A percentile compares a stretch with the other conserved stretches of the same genome.
Conservation (phyloP, 2,329 filamentous ascomycete species). For the Calycina marina region DNA sequence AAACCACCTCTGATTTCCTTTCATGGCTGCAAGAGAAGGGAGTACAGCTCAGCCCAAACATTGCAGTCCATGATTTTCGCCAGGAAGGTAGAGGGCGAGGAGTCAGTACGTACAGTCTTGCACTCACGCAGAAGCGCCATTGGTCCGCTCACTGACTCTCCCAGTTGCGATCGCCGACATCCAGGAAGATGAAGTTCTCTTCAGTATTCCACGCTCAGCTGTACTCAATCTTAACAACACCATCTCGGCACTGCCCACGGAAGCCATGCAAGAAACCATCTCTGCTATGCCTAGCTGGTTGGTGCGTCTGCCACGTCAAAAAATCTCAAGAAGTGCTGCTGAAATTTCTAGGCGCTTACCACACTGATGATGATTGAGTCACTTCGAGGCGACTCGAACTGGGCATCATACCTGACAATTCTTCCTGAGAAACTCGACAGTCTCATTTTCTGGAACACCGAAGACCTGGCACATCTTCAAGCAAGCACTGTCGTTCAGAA, state of each 20-base stretch:
- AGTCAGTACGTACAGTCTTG: constrained; percentile 35
- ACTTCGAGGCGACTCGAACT: constrained; percentile 16
- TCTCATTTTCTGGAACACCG: constrained; percentile 52
- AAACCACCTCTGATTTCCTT: constrained; percentile 33
- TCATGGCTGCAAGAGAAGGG: constrained; percentile 39
- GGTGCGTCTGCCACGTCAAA: constrained; percentile 10
- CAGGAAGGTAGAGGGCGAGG: constrained; percentile 42
- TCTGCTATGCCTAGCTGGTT: constrained; percentile 32
- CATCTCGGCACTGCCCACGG: constrained; percentile 28
- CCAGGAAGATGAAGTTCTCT: constrained; percentile 46
- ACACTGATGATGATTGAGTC: constrained; percentile 9
- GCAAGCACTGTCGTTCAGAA: constrained; percentile 48
- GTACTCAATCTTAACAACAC: constrained; percentile 48
- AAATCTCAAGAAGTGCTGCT: constrained; percentile 5
- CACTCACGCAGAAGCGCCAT: constrained; percentile 1
- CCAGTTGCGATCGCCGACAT: constrained; percentile 44
- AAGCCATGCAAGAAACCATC: constrained; percentile 20
- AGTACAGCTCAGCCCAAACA: constrained; percentile 40
- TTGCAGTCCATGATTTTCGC: constrained; percentile 42
- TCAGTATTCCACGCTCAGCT: constrained; percentile 44
- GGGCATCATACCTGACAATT: constrained; percentile 43
- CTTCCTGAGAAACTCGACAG: constrained; percentile 48
- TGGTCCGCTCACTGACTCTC: constrained; percentile 23
- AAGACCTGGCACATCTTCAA: constrained; percentile 46
- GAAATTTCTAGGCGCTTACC: constrained; percentile 14